Base-by-base conservation (phyloP, 352 stramenopile species). In the Globisporangium takayamanum region DNA sequence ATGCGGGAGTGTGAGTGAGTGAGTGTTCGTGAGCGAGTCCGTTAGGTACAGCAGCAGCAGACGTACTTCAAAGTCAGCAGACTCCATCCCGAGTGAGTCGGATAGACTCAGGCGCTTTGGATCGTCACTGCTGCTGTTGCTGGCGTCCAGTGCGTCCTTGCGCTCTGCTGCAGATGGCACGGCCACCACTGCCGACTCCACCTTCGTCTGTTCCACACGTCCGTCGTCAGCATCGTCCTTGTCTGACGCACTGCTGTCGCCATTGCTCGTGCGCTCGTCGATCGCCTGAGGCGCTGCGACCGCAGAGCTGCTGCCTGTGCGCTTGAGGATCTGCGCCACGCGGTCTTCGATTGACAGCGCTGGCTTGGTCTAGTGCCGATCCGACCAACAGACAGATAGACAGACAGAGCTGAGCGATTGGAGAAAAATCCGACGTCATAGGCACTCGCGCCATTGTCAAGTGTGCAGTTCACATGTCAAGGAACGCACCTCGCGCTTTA, bases 51-150 rank as follows among this genome's bases (percentile, higher is more conserved):
- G 50, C 11, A 47, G 50, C 11, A 5, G 5, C 22, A 33, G 15
- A 49, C 33, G 15, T 56, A 92, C 84, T 68, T 89, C 79, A 66
- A 92, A 94, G 64, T 94, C 84, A 16, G 80, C 78, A 1, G 80
- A 90, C 39, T 77, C 72, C 59, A 94, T 75, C 3, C 80, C 82
- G 1, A 92, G 69, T 0, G 84, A 94, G 51, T 94, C 84, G 0
- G 78, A 91, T 18, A 76, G 57, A 53, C 73, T 83, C 10, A 74
- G 74, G 2, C 62, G 63, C 44, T 70, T 72, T 0, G n/a, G 48
- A 48, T 66, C 57, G 14, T 69, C 60, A 11, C 53, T 65, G 10
- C 53, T 50, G 3, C 56, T 49, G 14, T 66, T 56, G n/a, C 54
- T 53, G 42, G 59, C 28, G 25, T 46, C 50, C n/a, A 25, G 12